Percentiles rank a stretch among this genome's conserved stretches.
phyloP scores from a whole-genome alignment of 176 grass and related monocot genomes.

The Alopecurus myosuroides region DNA sequence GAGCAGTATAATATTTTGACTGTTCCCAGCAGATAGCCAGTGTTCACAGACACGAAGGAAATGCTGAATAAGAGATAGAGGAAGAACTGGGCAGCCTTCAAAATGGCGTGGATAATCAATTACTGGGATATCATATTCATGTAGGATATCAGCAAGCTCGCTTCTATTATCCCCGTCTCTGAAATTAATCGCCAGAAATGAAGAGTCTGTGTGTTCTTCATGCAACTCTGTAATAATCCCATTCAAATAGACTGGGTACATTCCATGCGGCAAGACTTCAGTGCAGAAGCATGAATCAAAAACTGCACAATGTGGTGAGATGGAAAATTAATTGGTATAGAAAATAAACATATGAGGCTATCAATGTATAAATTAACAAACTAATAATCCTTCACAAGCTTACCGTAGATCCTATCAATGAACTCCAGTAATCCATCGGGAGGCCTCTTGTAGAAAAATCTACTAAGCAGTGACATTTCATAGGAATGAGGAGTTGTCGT shows the following conservation, averaged over 20 bases:
- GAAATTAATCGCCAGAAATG: conserved; percentile 91
- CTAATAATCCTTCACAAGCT: conserved; percentile 13
- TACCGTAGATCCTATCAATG: conserved; percentile 86
- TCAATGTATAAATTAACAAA: neutral
- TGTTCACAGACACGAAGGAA: conserved; percentile 77
- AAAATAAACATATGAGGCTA: neutral
- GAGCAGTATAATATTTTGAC: conserved; percentile 81
- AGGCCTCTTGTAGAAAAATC: conserved; percentile 98
- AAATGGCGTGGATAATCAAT: conserved; percentile 95
- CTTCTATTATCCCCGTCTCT: conserved; percentile 93
- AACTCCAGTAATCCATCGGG: conserved; percentile 97
- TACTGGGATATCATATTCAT: conserved; percentile 68
- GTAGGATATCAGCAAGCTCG: conserved; percentile 72
- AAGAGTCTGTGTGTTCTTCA: conserved; percentile 76
- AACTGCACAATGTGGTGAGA: conserved; percentile 57
- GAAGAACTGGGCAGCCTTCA: conserved; percentile 92
- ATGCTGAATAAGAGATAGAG: conserved; percentile 85
- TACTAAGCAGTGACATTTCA: conserved; percentile 99
- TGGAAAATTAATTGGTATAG: conserved; percentile 15
- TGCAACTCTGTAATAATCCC: conserved; percentile 82
- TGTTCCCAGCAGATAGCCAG: conserved; percentile 70
- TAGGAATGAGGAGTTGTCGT: conserved; percentile 25
- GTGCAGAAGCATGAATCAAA: conserved; percentile 99
- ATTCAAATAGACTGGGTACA: conserved; percentile 86
- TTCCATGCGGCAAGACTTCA: conserved; percentile 78